Conservation (phyloP, 192 early-diverging fungal genomes). For the Geranomyces variabilis region DNA sequence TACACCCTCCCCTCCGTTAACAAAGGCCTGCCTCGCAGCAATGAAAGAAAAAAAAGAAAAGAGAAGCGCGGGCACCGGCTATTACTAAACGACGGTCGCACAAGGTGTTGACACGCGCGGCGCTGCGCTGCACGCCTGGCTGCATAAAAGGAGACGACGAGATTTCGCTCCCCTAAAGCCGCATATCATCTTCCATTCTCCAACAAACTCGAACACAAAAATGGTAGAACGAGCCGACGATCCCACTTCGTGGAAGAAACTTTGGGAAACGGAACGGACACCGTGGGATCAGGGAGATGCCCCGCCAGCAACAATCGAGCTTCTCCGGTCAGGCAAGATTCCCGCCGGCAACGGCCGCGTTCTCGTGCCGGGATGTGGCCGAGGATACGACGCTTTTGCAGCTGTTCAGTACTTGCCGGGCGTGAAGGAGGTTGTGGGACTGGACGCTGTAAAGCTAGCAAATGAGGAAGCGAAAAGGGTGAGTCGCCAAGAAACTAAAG, state of each 20-base stretch:
- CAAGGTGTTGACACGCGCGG: too few species aligned
- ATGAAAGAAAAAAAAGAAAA: too few species aligned
- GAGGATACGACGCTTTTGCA: conserved; percentile 76
- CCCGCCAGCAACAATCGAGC: conserved; percentile 52
- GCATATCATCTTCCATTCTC: too few species aligned
- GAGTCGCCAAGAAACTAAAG: conserved; percentile 41
- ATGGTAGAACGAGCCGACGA: background rate
- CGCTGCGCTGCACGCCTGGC: too few species aligned
- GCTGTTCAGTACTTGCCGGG: conserved; percentile 56
- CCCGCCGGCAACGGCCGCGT: conserved; percentile 12
- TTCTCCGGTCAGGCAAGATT: conserved; percentile 39
- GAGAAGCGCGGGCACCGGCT: too few species aligned
- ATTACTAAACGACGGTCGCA: too few species aligned
- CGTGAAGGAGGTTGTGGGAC: conserved; percentile 60
- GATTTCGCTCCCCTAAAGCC: too few species aligned
- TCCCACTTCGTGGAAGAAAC: background rate
- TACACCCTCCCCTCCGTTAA: too few species aligned
- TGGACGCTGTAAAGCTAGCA: conserved; percentile 72
- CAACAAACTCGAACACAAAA: too few species aligned
- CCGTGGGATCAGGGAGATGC: conserved; percentile 54
- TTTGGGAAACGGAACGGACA: conserved; percentile 42
- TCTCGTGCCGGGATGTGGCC: conserved; percentile 43
- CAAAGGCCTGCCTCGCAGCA: too few species aligned
- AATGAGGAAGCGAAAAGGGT: conserved; percentile 36
- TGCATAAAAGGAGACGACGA: too few species aligned